A percentile compares a stretch with the other conserved stretches of the same genome.
These are phyloP conservation scores for Quercus glauca DNA, from an alignment of 306 rosid genomes.

Conservation along the genomic window DNA sequence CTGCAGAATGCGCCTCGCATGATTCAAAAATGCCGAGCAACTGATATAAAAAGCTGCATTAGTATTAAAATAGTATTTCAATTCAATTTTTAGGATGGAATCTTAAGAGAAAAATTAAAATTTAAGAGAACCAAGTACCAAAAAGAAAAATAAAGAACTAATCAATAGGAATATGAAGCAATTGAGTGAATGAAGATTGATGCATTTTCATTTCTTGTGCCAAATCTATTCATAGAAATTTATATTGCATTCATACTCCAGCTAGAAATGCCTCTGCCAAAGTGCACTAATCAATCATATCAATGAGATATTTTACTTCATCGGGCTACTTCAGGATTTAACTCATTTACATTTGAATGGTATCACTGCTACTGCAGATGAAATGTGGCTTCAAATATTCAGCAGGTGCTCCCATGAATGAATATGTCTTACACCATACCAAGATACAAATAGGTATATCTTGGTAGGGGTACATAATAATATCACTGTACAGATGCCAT, in stretches of 20 bases:
- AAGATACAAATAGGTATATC: not conserved
- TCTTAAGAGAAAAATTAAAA: slow-evolving; percentile 2
- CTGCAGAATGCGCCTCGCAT: slow-evolving; percentile 46
- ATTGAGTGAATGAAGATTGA: not conserved
- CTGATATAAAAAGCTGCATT: slow-evolving; percentile 44
- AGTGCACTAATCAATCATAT: too few relatives aligned
- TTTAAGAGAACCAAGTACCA: slow-evolving; percentile 10
- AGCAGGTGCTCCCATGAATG: not conserved
- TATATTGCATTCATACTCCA: too few relatives aligned
- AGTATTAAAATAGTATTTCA: slow-evolving; percentile 16
- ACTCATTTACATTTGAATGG: not conserved
- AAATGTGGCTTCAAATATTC: not conserved
- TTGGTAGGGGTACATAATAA: not conserved
- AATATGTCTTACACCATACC: not conserved
- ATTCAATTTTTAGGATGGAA: slow-evolving; percentile 8
- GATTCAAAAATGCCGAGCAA: slow-evolving; percentile 52
- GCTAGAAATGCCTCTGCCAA: too few relatives aligned
- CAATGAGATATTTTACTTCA: not conserved
- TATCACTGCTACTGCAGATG: not conserved
- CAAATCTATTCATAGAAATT: too few relatives aligned
- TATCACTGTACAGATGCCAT: too few relatives aligned
- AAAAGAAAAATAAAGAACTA: not conserved
- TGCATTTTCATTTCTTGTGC: too few relatives aligned
- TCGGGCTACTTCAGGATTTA: not conserved
- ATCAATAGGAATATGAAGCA: not conserved